Conservation (phyloP, 768 basidiomycete genomes). For the Lactifluus subvellereus region DNA sequence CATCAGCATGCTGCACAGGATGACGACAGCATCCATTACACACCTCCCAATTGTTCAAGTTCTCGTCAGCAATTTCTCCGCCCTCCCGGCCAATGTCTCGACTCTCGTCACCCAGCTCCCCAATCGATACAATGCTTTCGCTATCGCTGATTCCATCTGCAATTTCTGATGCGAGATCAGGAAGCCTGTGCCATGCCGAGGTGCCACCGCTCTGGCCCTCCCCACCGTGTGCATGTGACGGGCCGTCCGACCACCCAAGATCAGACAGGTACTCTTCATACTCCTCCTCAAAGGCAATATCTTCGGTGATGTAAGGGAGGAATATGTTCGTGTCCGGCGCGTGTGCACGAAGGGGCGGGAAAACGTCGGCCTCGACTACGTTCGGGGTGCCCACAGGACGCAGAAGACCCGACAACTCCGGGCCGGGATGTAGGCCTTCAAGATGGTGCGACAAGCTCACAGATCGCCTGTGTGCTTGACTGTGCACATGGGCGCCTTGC, state of each 20-base stretch:
- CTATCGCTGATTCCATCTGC: slow-evolving; percentile 89
- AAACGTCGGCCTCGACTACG: slow-evolving; percentile 81
- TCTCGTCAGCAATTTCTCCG: slow-evolving; percentile 63
- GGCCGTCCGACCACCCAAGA: slow-evolving; percentile 65
- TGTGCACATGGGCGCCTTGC: slow-evolving; percentile 42
- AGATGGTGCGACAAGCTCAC: slow-evolving; percentile 80
- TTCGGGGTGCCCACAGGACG: slow-evolving; percentile 73
- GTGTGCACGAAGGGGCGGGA: slow-evolving; percentile 88
- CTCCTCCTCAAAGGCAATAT: slow-evolving; percentile 92
- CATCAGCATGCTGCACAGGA: slow-evolving; percentile 1
- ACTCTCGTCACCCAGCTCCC: slow-evolving; percentile 78
- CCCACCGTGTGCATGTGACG: slow-evolving; percentile 32
- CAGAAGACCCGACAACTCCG: slow-evolving; percentile 68
- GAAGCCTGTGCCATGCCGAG: slow-evolving; percentile 81
- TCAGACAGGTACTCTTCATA: slow-evolving; percentile 96
- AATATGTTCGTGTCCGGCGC: slow-evolving; percentile 79
- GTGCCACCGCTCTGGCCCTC: slow-evolving; percentile 35
- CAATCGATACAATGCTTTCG: slow-evolving; percentile 88
- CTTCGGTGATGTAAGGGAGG: slow-evolving; percentile 88
- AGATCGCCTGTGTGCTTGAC: slow-evolving; percentile 67
- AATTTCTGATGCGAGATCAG: slow-evolving; percentile 71
- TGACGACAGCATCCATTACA: slow-evolving; percentile 27
- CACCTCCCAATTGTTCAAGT: slow-evolving; percentile 96
- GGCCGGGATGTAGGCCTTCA: slow-evolving; percentile 69
- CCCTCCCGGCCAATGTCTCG: slow-evolving; percentile 58